Base-by-base conservation (phyloP, 495 filamentous ascomycete genomes). In the Hypoxylon crocopeplum region DNA sequence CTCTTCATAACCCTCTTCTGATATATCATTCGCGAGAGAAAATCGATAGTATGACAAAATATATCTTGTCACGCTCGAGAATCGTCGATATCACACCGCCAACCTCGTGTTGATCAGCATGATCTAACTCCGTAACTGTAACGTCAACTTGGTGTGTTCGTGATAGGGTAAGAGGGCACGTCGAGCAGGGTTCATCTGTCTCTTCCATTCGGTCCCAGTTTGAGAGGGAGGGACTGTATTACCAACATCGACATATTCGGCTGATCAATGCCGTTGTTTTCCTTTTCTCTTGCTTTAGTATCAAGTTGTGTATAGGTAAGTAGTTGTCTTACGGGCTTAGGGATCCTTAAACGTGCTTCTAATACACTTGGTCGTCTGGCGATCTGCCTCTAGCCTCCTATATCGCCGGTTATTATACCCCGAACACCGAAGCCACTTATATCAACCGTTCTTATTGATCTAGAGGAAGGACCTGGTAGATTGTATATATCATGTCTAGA, bases 221-320 rank as follows among this genome's bases (percentile, higher is more conserved):
- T 17, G n/a, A n/a, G n/a, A n/a, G n/a, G 17, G 40, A 20, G 37
- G 29, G 40, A 32, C 45, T 24, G 51, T 56, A 50, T 40, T 25
- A 50, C 51, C 51, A n/a, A 25, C 34, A n/a, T 34, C 7, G 10
- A 36, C 42, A 5, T 34, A 27, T 30, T 37, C 16, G 13, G 24
- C 38, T 46, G 21, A 34, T 7, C 20, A n/a, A n/a, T n/a, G n/a
- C n/a, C n/a, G n/a, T n/a, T n/a, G n/a, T 25, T 7, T 24, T 29
- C 17, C 10, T 44, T 42, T 12, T 5, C 25, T 12, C 12, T 21
- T 19, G 16, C n/a, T n/a, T n/a, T n/a, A n/a, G n/a, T n/a, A n/a
- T n/a, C n/a, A n/a, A n/a, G n/a, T n/a, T n/a, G n/a, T n/a, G n/a
- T n/a, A n/a, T n/a, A n/a, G n/a, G n/a, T n/a, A n/a, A n/a, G n/a